A percentile compares a stretch with the other conserved stretches of the same genome.
Evolutionary conservation across 2,329 filamentous ascomycete genomes (phyloP).

Genomic region (Fusarium sp.): DNA sequence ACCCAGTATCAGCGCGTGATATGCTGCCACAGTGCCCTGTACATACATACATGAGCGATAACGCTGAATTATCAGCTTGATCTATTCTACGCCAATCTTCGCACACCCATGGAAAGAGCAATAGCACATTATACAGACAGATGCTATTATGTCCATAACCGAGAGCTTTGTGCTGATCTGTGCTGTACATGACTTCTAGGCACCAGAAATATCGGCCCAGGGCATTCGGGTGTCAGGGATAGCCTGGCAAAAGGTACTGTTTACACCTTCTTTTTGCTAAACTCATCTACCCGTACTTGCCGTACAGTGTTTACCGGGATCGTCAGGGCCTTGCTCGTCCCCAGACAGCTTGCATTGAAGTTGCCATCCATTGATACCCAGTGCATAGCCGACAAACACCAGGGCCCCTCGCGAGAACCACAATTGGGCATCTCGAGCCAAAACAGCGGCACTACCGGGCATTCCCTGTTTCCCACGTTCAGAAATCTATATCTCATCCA

Average conservation of each 20-base stretch:
- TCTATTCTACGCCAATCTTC: conserved; percentile 5
- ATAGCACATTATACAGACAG: conserved; percentile 1
- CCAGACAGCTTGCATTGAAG: conserved; percentile 1
- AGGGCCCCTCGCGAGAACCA: conserved; percentile 18
- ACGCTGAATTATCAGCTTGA: conserved; percentile 2
- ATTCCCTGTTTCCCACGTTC: not conserved
- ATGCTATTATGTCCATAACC: not conserved
- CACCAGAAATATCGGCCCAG: conserved; percentile 24
- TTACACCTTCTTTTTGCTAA: not conserved
- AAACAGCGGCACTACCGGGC: conserved; percentile 6
- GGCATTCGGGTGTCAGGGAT: conserved; percentile 1
- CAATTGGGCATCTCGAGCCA: conserved; percentile 30
- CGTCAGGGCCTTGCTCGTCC: conserved; percentile 22
- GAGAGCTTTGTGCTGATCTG: conserved; percentile 12
- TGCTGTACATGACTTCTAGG: conserved; percentile 21
- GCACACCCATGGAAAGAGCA: conserved; percentile 8
- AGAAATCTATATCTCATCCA: not conserved
- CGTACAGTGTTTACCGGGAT: conserved; percentile 13
- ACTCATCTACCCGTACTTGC: not conserved
- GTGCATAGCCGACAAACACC: conserved; percentile 11
- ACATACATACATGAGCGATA: not conserved
- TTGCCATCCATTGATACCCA: conserved; percentile 9
- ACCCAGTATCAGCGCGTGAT: conserved; percentile 23
- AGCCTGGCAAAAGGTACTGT: not conserved
- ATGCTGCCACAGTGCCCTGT: conserved; percentile 9